These are phyloP conservation scores for Arxiozyma slooffiae DNA, from an alignment of 1,139 yeast genomes.

Conservation along the genomic window DNA sequence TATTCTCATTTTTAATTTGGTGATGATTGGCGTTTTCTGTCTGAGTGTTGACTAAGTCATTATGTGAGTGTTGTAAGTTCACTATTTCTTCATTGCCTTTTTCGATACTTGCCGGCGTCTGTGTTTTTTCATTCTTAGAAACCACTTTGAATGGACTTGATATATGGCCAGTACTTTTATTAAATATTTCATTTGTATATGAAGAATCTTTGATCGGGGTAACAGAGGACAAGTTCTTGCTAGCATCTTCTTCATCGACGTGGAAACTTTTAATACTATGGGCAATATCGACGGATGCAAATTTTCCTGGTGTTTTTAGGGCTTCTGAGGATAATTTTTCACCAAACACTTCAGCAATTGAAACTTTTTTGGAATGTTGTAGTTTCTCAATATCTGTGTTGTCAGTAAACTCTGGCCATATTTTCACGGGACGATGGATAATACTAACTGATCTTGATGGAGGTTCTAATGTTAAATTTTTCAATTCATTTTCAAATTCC, in stretches of 20 bases:
- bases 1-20: neutral
- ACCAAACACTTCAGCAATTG: slow-evolving; percentile 5
- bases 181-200: neutral
- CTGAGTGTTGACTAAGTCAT: neutral
- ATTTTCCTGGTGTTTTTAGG: slow-evolving; percentile 10
- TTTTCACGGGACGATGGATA: slow-evolving; percentile 4
- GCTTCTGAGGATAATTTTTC: slow-evolving; percentile 4
- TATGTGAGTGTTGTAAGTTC: neutral
- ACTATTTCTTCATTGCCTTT: neutral
- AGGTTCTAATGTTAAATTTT: slow-evolving; percentile 1
- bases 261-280: slow-evolving; percentile 10
- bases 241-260: slow-evolving; percentile 4
- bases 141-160: slow-evolving; percentile 22
- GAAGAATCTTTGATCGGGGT: neutral
- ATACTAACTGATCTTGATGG: neutral
- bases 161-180: slow-evolving; percentile 10
- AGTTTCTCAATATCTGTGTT: neutral
- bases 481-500: slow-evolving; percentile 8
- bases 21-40: neutral
- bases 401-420: slow-evolving; percentile 6
- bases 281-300: slow-evolving; percentile 9
- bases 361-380: neutral
- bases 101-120: neutral
- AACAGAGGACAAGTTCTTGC: neutral
- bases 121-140: slow-evolving; percentile 4